A percentile compares a stretch with the other conserved stretches of the same genome.
These are phyloP conservation scores for Didymella lethalis DNA, from an alignment of 2,329 filamentous ascomycete genomes.

Conservation along the genomic window DNA sequence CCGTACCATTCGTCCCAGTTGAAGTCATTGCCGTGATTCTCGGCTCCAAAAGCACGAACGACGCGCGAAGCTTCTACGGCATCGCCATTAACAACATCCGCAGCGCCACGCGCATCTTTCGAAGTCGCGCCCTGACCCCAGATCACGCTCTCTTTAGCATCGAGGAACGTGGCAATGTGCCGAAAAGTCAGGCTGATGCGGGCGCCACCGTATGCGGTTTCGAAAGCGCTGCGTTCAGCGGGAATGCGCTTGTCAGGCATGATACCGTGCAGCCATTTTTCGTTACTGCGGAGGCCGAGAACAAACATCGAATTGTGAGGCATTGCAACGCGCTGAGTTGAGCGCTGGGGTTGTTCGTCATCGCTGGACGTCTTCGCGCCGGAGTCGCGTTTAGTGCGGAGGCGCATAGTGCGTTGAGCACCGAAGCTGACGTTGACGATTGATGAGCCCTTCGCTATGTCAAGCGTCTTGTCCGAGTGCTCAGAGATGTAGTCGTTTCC, in stretches of 20 bases:
- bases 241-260: constrained; percentile 79
- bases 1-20: constrained; percentile 82
- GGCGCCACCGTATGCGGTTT: constrained; percentile 75
- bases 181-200: constrained; percentile 94
- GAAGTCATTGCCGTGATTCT: constrained; percentile 77
- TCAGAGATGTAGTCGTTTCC: constrained; percentile 93
- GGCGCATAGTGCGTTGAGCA: constrained; percentile 86
- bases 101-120: constrained; percentile 70
- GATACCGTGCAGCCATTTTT: constrained; percentile 91
- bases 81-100: constrained; percentile 73
- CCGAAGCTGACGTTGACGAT: constrained; percentile 97
- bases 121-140: constrained; percentile 90
- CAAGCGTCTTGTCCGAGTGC: constrained; percentile 95
- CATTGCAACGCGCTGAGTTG: constrained; percentile 73
- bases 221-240: constrained; percentile 71
- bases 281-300: constrained; percentile 82
- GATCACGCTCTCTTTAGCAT: constrained; percentile 69
- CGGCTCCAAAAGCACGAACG: constrained; percentile 80
- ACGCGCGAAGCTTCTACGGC: constrained; percentile 70
- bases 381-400: constrained; percentile 76
- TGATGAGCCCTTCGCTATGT: constrained; percentile 80
- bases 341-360: constrained; percentile 51
- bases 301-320: constrained; percentile 90
- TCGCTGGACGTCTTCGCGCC: constrained; percentile 31
- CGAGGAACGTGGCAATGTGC: constrained; percentile 84